phyloP scores from a whole-genome alignment of 2,329 filamentous ascomycete species.

The Fusarium sp. region DNA sequence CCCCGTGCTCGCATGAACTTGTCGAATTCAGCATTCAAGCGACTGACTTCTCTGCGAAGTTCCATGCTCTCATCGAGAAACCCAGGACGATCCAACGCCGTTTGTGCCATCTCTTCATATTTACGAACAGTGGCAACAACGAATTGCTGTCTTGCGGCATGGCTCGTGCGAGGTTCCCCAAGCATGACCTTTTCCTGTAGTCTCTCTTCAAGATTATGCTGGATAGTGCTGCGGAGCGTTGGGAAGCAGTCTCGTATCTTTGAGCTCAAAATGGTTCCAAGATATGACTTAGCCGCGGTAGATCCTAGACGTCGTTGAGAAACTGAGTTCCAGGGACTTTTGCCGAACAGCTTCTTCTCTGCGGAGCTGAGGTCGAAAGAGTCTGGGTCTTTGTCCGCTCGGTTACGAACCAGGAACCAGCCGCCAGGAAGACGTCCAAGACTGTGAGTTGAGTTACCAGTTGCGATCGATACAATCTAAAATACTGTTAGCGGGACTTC shows the following conservation, averaged over 20 bases:
- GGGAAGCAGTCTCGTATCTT: conserved; percentile 55
- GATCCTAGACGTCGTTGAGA: conserved; percentile 47
- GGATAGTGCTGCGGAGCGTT: conserved; percentile 45
- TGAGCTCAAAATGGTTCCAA: conserved; percentile 51
- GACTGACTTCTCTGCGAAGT: conserved; percentile 44
- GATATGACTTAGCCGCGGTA: conserved; percentile 47
- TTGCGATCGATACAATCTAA: conserved; percentile 34
- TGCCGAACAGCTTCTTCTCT: conserved; percentile 50
- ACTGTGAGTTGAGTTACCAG: conserved; percentile 5
- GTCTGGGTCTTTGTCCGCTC: conserved; percentile 42
- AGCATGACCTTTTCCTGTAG: conserved; percentile 30
- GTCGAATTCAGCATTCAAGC: conserved; percentile 47
- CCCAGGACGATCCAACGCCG: conserved; percentile 47
- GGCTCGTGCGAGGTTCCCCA: conserved; percentile 47
- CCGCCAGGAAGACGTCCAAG: conserved; percentile 31
- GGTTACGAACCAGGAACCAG: conserved; percentile 57
- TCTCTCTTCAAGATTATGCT: conserved; percentile 34
- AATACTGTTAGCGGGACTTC: not conserved
- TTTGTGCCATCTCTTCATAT: conserved; percentile 40
- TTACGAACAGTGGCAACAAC: conserved; percentile 41
- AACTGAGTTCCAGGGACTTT: conserved; percentile 49
- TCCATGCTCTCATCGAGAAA: conserved; percentile 38
- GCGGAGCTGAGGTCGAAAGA: conserved; percentile 46
- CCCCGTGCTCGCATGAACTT: conserved; percentile 47
- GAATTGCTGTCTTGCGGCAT: conserved; percentile 45